Conservation (phyloP, 257 asterid genomes). For the Coffea eugenioides region DNA sequence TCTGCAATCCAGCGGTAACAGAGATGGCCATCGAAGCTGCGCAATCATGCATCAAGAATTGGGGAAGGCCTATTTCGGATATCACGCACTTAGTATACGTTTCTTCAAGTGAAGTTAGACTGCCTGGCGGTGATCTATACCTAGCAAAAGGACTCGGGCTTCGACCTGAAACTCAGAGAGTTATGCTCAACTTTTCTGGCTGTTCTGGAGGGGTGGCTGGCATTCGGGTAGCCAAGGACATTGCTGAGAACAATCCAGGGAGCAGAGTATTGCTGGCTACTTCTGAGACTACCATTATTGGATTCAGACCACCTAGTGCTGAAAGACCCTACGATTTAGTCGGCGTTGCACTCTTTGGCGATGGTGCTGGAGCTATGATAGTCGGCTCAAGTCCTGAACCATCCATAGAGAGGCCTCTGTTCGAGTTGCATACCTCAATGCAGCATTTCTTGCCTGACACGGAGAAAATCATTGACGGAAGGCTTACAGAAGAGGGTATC, state of each 20-base stretch:
- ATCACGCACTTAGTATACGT: slow-evolving; percentile 89
- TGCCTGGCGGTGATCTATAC: slow-evolving; percentile 95
- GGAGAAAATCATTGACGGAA: slow-evolving; percentile 84
- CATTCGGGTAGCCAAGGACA: slow-evolving; percentile 88
- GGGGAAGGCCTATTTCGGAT: slow-evolving; percentile 75
- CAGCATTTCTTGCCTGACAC: slow-evolving; percentile 83
- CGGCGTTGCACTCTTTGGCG: slow-evolving; percentile 92
- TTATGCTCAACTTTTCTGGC: slow-evolving; percentile 86
- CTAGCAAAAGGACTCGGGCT: slow-evolving; percentile 89
- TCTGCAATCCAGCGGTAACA: slow-evolving; percentile 89
- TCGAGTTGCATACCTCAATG: slow-evolving; percentile 67
- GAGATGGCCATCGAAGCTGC: slow-evolving; percentile 93
- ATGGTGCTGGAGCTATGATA: slow-evolving; percentile 87
- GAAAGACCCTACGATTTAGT: slow-evolving; percentile 80
- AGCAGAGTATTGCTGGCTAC: slow-evolving; percentile 79
- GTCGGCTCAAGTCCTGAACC: slow-evolving; percentile 49
- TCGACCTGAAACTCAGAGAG: slow-evolving; percentile 54
- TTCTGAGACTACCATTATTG: slow-evolving; percentile 86
- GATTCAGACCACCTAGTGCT: slow-evolving; percentile 77
- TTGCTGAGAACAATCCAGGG: slow-evolving; percentile 92
- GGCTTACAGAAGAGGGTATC: slow-evolving; percentile 87
- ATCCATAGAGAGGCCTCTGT: slow-evolving; percentile 49
- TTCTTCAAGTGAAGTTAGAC: slow-evolving; percentile 89
- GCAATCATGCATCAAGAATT: slow-evolving; percentile 59
- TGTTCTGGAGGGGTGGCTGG: slow-evolving; percentile 99